A percentile compares a stretch with the other conserved stretches of the same genome.
These are phyloP conservation scores for Kockovaella imperatae DNA, from an alignment of 768 basidiomycete genomes.

Conservation along the genomic window DNA sequence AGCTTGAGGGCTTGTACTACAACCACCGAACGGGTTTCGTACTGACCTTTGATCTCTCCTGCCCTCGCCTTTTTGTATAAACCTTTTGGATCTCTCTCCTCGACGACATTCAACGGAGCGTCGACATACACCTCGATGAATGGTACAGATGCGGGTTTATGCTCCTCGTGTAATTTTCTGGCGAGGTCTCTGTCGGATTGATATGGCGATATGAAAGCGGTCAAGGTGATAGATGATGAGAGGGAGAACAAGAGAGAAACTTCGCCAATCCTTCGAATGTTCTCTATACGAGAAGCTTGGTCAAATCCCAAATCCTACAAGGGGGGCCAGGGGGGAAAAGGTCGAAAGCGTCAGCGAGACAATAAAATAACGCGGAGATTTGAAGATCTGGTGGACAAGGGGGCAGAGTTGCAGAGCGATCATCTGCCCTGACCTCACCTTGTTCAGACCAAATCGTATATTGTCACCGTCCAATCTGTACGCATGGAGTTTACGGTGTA, in stretches of 20 bases:
- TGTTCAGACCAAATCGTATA: conserved; percentile 90
- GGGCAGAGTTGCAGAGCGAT: neutral
- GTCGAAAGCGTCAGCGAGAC: neutral
- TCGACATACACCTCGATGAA: conserved; percentile 95
- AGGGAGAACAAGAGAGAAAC: conserved; percentile 92
- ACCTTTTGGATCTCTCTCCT: conserved; percentile 92
- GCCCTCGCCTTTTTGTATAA: conserved; percentile 92
- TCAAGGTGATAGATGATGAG: conserved; percentile 73
- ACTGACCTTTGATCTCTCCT: conserved; percentile 86
- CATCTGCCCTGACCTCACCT: conserved; percentile 40
- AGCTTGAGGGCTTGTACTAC: neutral
- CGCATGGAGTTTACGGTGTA: conserved; percentile 73
- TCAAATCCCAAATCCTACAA: conserved; percentile 37
- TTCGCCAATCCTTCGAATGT: conserved; percentile 90
- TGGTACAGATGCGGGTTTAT: conserved; percentile 53
- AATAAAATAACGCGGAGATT: neutral
- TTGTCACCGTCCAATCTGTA: conserved; percentile 91
- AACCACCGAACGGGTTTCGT: too few relatives aligned
- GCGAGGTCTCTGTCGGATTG: conserved; percentile 73
- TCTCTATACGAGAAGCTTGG: conserved; percentile 37
- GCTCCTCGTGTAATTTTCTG: conserved; percentile 67
- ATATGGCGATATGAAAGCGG: conserved; percentile 99
- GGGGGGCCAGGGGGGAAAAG: too few relatives aligned
- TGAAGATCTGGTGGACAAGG: neutral
- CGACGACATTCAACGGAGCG: conserved; percentile 78